These are phyloP conservation scores for Sphagnum contortum DNA, from an alignment of 225 moss, liverwort and hornwort genomes.

Conservation along the genomic window DNA sequence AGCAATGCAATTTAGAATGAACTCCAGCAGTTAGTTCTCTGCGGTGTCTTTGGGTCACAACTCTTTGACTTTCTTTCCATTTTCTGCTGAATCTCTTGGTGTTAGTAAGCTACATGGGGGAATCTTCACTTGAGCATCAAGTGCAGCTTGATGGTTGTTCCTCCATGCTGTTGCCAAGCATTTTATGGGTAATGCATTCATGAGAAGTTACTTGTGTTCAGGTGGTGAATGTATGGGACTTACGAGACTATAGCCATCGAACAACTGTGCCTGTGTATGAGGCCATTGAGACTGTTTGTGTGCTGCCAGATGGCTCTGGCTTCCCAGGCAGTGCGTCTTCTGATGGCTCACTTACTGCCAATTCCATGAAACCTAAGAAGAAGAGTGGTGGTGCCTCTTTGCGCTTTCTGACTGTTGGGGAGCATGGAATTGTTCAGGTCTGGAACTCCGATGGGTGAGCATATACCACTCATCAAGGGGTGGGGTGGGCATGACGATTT, in stretches of 20 bases:
- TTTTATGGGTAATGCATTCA: too few species aligned
- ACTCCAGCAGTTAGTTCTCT: too few species aligned
- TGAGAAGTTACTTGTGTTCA: conserved; percentile 10
- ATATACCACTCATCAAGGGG: not conserved
- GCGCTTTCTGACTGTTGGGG: conserved; percentile 85
- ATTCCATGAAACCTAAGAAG: conserved; percentile 11
- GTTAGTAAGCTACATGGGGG: too few species aligned
- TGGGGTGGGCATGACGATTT: too few species aligned
- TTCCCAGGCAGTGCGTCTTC: conserved; percentile 51
- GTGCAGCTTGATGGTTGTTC: too few species aligned
- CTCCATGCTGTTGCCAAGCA: too few species aligned
- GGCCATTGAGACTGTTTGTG: conserved; percentile 69
- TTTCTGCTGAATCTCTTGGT: too few species aligned
- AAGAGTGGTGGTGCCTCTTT: conserved; percentile 35
- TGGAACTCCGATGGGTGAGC: conserved; percentile 78
- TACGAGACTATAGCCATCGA: conserved; percentile 50
- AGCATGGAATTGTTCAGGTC: conserved; percentile 61
- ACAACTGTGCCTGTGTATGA: conserved; percentile 85
- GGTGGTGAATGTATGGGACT: conserved; percentile 95
- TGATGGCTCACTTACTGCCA: not conserved
- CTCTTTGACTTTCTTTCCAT: too few species aligned
- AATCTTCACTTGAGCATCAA: too few species aligned
- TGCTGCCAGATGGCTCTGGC: conserved; percentile 53
- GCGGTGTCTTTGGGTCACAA: too few species aligned
- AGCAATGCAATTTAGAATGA: not conserved